Base-by-base conservation (phyloP, 192 early-diverging fungal species). In the Pilobolus umbonatus region DNA sequence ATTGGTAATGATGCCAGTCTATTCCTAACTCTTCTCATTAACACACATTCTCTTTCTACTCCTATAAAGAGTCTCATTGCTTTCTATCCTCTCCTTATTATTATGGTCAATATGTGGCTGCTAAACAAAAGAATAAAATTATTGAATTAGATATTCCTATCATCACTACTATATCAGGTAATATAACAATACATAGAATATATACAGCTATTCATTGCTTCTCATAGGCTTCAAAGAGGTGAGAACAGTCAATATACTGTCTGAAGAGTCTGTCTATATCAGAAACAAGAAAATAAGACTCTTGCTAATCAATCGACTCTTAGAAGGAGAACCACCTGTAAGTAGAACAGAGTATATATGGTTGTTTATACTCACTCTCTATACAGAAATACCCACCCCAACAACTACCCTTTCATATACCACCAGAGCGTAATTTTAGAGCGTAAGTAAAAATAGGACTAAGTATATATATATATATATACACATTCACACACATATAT, bases 41-140 rank as follows among this genome's bases (percentile, higher is more conserved):
- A n/a, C n/a, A n/a, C n/a, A n/a, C n/a, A n/a, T n/a, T n/a, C 19
- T 17, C 12, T 9, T 24, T 1, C 32, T 29, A 12, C 14, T 9
- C 42, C 17, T 43, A 40, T 42, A 39, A 36, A 81, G 79, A 81
- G 15, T 67, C 76, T 4, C 80, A 81, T 57, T 73, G 73, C 29
- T 73, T 75, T 60, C 75, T 57, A 5, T 67, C 71, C 0, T 81
- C 80, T 8, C 80, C 80, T n/a, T 81, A 81, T 57, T 81, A 57
- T 49, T 71, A 60, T 39, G 80, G 75, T 25, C 76, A 81, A 57
- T 81, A 67, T 48, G 67, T 69, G 31, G 71, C 72, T 11, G 46
- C 73, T 1, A 58, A 58, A 62, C 69, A 72, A 17, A 81, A 78
- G 55, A 66, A 72, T 15, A 81, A 78, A 28, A 72, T 77, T 5